Conservation (phyloP, 31 red algal species). For the Bonnemaisonia californica region DNA sequence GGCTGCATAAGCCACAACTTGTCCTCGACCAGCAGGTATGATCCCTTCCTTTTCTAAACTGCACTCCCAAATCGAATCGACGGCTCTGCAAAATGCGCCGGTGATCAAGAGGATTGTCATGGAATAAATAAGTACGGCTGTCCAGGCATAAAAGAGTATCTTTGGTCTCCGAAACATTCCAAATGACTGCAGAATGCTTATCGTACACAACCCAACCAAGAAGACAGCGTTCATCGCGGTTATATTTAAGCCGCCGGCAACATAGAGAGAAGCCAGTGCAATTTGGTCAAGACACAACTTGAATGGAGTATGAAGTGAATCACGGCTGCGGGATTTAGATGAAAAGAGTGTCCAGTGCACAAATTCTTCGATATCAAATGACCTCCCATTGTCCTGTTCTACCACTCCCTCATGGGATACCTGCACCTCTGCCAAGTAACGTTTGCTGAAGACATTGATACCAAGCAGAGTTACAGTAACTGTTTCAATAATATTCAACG, state of each 20-base stretch:
- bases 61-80: conserved; percentile 8
- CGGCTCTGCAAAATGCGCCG: conserved; percentile 23
- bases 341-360: conserved; percentile 34
- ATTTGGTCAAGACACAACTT: conserved; percentile 53
- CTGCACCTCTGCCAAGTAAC: conserved; percentile 4
- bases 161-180: conserved; percentile 25
- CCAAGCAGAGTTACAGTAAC: conserved; percentile 27
- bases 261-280: conserved; percentile 58
- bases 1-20: conserved; percentile 51
- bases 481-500: conserved; percentile 36
- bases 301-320: conserved; percentile 43
- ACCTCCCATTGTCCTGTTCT: background rate
- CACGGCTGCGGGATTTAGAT: background rate
- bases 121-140: conserved; percentile 40
- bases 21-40: background rate
- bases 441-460: conserved; percentile 24
- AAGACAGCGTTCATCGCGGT: conserved; percentile 48
- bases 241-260: conserved; percentile 25
- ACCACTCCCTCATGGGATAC: background rate
- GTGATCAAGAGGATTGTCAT: conserved; percentile 28
- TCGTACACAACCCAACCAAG: conserved; percentile 21
- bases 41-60: conserved; percentile 23
- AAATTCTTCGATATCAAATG: conserved; percentile 28
- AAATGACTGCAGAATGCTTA: conserved; percentile 44
- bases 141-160: conserved; percentile 32